phyloP scores from a whole-genome alignment of 768 basidiomycete genomes.

The Trametes cingulata region DNA sequence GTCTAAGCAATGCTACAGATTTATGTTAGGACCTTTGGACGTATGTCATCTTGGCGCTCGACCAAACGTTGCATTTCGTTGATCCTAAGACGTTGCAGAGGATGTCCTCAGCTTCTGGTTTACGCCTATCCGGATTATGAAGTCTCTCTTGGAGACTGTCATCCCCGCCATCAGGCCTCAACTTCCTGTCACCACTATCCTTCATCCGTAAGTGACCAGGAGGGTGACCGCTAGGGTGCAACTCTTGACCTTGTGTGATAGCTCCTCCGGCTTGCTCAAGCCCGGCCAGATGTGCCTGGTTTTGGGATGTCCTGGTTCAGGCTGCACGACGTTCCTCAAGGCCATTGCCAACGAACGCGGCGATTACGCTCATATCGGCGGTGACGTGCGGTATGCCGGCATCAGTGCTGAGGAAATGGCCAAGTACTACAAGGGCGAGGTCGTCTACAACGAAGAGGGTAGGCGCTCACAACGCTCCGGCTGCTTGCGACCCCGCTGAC shows the following conservation, averaged over 20 bases:
- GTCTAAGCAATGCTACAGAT: conserved; percentile 37
- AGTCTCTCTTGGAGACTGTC: conserved; percentile 41
- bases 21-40: conserved; percentile 60
- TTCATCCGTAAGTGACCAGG: conserved; percentile 50
- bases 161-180: conserved; percentile 37
- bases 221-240: background rate
- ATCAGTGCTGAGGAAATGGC: conserved; percentile 75
- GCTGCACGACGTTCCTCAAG: conserved; percentile 87
- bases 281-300: conserved; percentile 88
- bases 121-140: conserved; percentile 50
- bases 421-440: conserved; percentile 76
- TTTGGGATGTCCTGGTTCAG: conserved; percentile 79
- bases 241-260: conserved; percentile 24
- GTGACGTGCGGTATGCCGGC: conserved; percentile 82
- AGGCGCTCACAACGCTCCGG: background rate
- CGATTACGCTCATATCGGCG: conserved; percentile 62
- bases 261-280: conserved; percentile 68
- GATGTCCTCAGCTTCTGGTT: conserved; percentile 56
- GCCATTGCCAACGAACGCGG: conserved; percentile 74
- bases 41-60: conserved; percentile 36
- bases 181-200: conserved; percentile 50
- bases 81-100: conserved; percentile 35
- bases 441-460: conserved; percentile 80
- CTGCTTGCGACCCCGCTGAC: conserved; percentile 7
- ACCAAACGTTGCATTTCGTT: background rate